Conservation (phyloP, 129 eudicot genomes). For the Helianthus tuberosus region DNA sequence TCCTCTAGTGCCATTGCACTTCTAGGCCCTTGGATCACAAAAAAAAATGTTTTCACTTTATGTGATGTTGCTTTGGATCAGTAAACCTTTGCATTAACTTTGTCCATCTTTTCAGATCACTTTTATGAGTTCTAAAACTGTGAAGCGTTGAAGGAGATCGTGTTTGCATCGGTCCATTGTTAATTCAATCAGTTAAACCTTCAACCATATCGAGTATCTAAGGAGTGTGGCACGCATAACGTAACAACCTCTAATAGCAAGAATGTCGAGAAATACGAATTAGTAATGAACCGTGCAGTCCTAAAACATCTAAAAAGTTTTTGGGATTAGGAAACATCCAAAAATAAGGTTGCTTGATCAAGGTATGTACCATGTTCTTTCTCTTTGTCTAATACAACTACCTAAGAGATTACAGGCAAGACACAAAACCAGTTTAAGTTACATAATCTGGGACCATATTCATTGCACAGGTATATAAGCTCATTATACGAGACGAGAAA, state of each 20-base stretch:
- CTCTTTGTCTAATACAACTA: conserved; percentile 10
- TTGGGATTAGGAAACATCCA: background rate
- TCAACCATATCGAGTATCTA: no score
- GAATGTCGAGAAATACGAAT: no score
- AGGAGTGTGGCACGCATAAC: no score
- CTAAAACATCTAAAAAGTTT: background rate
- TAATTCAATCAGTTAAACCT: no score
- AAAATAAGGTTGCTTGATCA: background rate
- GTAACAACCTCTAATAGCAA: no score
- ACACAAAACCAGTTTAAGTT: background rate
- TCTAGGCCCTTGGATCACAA: no score
- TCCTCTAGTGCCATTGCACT: no score
- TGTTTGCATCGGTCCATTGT: background rate
- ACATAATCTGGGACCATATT: conserved; percentile 16
- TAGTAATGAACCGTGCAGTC: background rate
- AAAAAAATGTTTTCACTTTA: no score
- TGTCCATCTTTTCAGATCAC: no score
- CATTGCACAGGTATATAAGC: conserved; percentile 21
- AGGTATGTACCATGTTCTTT: background rate
- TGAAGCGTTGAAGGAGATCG: background rate
- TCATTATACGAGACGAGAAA: background rate
- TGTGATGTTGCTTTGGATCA: no score
- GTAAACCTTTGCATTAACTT: no score
- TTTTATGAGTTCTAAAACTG: no score
- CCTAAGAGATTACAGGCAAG: background rate